Base-by-base conservation (phyloP, 352 stramenopile species). In the Phytophthora boehmeriae region DNA sequence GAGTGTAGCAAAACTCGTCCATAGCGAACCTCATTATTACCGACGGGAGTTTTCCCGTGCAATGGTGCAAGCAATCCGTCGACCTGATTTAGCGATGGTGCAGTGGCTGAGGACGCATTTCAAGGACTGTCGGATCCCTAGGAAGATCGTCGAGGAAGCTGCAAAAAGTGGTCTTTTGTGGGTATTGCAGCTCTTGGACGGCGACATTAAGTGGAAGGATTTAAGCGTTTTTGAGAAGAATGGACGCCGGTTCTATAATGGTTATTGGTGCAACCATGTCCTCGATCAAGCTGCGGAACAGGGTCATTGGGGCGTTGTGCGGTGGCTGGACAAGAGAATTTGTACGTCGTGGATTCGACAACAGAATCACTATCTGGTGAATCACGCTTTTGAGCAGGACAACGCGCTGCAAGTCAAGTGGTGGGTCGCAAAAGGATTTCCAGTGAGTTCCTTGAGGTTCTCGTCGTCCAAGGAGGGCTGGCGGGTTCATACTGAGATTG, bases 91-190 rank as follows among this genome's bases (percentile, higher is more conserved):
- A 5, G 11, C 38, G 1, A 9, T 58, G 19, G n/a, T 64, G 34
- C 38, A 28, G 3, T 64, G 56, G 46, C 10, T 57, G 3, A 20
- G 57, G 11, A 17, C 2, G 2, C 56, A 51, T n/a, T 63, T 63
- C 20, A 17, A 3, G 22, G 16, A 46, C 14, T 60, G 84, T 95
- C 5, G 88, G 87, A 63, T 95, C 81, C 9, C 92, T 93, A 63
- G 98, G 98, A 13, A 98, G 3, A 22, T 44, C 6, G 13, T 44
- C 8, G 2, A 22, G 8, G 38, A 23, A 8, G 38, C 38, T 19
- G 38, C 38, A 23, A 17, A 20, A 44, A 16, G 10, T 8, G 38
- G 14, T 22, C 10, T 23, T 19, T 44, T 44, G 16, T 10, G 19
- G 19, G n/a, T 44, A 8, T 22, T 44, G 16, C 38, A 44, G 8